Evolutionary conservation across 2,329 filamentous ascomycete species (phyloP), one percentile per base, ranked within the genome.

Genomic region (Paraphoma chrysanthemicola): DNA sequence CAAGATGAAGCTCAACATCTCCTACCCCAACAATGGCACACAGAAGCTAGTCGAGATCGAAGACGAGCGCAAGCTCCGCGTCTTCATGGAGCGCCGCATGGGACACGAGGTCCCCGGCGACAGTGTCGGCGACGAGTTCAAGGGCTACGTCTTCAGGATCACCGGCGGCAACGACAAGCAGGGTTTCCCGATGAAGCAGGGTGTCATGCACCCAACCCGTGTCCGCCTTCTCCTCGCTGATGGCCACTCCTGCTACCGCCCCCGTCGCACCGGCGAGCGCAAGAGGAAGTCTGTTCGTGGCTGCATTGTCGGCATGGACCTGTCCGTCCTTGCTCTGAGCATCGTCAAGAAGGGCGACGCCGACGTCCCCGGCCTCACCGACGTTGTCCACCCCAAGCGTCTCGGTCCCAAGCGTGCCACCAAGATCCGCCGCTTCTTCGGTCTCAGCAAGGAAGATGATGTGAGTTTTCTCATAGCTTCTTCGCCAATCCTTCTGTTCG

Each of bases 151-250:
- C 86, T 93, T 99, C 90, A 90, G 89, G 81, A 98, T 99, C 86
- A 99, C 95, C 77, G 96, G 95, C 79, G 95, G 96, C 81, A 99
- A 99, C 91, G 95, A 99, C 91, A 99, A 99, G 92, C 96, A 99
- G 88, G 95, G 95, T 86, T 99, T 99, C 89, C 95, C 95, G 76
- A 99, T 99, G 95, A 99, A 99, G 93, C 96, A 99, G 90, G 95
- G 95, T 88, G 91, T 96, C 82, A 94, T 99, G 88, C 91, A 96
- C 83, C 93, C 95, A 77, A 95, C 92, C 82, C 95, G 95, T 95
- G 95, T 97, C 85, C 90, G 92, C 74, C 93, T 99, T 73, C 91
- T 99, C 78, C 92, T 99, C 79, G 80, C 90, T 80, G 93, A 96
- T 55, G 95, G 95, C 82, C 95, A 98, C 91, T 95, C 92, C 75